Conservation (phyloP, 352 stramenopile genomes). For the Aphanomyces invadans region DNA sequence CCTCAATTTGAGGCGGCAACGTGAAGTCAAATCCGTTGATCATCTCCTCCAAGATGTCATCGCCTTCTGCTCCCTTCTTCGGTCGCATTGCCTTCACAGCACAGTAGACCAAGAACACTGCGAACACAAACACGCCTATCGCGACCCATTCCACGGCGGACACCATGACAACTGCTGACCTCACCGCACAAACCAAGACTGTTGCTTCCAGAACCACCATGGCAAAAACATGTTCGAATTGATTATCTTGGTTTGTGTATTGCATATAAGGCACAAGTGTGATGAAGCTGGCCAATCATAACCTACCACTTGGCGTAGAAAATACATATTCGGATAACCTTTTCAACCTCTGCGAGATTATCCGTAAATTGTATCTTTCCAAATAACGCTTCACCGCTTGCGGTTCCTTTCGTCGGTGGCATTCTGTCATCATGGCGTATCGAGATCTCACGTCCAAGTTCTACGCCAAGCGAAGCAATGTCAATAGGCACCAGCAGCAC, state of each 20-base stretch:
- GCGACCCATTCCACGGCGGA: slow-evolving; percentile 69
- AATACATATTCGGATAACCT: background rate
- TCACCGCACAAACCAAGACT: background rate
- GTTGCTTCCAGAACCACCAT: background rate
- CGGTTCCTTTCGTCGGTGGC: background rate
- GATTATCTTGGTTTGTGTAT: background rate
- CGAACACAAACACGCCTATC: slow-evolving; percentile 48
- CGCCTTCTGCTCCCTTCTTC: slow-evolving; percentile 57
- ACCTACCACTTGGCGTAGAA: slow-evolving; percentile 9
- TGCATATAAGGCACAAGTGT: background rate
- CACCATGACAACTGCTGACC: slow-evolving; percentile 5
- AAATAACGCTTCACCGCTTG: background rate
- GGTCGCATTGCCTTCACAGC: slow-evolving; percentile 62
- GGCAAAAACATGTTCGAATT: background rate
- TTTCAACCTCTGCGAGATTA: background rate
- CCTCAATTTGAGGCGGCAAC: slow-evolving; percentile 67
- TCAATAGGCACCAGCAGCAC: slow-evolving; percentile 1
- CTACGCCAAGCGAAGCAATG: background rate
- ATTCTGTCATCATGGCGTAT: slow-evolving; percentile 4
- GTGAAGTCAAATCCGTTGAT: slow-evolving; percentile 87
- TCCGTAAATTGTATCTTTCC: background rate
- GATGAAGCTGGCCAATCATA: background rate
- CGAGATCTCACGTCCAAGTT: slow-evolving; percentile 10
- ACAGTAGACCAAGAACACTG: slow-evolving; percentile 48
- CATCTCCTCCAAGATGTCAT: slow-evolving; percentile 77